These are phyloP conservation scores for Erodium moschatum DNA, from an alignment of 441 rosid genomes.

Conservation along the genomic window DNA sequence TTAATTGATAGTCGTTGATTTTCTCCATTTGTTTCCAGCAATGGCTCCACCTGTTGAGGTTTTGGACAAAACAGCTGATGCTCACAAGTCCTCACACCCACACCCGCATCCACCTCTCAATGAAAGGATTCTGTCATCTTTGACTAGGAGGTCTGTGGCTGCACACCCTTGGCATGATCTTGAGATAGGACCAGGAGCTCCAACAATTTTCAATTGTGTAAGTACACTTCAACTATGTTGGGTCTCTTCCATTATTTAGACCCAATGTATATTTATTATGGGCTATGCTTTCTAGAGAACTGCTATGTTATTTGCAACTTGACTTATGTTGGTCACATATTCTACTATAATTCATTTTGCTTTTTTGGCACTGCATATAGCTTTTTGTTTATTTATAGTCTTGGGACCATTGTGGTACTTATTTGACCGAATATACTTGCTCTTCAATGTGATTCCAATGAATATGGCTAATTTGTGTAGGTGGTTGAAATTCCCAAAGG, in stretches of 20 bases:
- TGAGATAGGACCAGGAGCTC: slow-evolving; percentile 96
- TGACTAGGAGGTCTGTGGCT: slow-evolving; percentile 91
- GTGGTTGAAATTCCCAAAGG: slow-evolving; percentile 63
- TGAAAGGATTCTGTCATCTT: slow-evolving; percentile 88
- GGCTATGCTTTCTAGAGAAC: not conserved
- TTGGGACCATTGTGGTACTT: too few relatives aligned
- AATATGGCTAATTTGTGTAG: slow-evolving; percentile 26
- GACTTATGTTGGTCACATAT: not conserved
- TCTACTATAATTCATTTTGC: too few relatives aligned
- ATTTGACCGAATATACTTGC: too few relatives aligned
- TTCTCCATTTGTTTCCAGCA: not conserved
- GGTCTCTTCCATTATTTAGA: not conserved
- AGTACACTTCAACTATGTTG: slow-evolving; percentile 23
- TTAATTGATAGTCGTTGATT: not conserved
- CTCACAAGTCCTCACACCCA: slow-evolving; percentile 43
- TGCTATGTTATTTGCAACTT: not conserved
- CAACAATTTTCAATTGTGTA: slow-evolving; percentile 73
- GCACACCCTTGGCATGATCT: slow-evolving; percentile 99
- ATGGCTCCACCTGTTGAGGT: slow-evolving; percentile 54
- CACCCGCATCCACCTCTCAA: slow-evolving; percentile 73
- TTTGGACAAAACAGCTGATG: slow-evolving; percentile 27
- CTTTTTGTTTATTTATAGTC: not conserved
- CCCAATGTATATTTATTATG: not conserved
- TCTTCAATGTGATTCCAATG: not conserved
- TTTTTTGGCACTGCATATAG: too few relatives aligned